phyloP scores from a whole-genome alignment of 345 rosid genomes.

The Dovyalis caffra region DNA sequence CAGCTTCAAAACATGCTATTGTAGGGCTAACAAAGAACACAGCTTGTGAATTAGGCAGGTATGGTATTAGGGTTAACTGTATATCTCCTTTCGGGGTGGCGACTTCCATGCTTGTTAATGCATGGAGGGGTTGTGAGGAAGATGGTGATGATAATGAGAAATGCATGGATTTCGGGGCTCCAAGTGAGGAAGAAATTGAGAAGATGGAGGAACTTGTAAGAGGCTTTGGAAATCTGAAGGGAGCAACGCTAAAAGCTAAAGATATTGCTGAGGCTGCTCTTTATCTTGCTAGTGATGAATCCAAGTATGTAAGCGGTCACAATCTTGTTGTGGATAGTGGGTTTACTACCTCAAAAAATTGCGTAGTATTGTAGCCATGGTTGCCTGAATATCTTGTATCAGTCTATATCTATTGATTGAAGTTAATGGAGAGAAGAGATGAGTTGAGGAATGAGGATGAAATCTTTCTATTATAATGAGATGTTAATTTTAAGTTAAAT shows the following conservation, averaged over 20 bases:
- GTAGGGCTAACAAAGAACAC: slow-evolving; percentile 1
- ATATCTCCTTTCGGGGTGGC: slow-evolving; percentile 2
- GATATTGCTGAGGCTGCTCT: slow-evolving; percentile 22
- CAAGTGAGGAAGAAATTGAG: background rate
- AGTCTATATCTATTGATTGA: no score
- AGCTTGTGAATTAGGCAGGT: background rate
- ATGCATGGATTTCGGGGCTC: background rate
- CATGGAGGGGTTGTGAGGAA: background rate
- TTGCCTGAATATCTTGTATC: no score
- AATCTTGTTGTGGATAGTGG: slow-evolving; percentile 15
- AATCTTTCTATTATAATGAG: no score
- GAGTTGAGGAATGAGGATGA: no score
- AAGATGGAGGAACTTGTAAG: background rate
- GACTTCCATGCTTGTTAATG: background rate
- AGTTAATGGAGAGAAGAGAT: no score
- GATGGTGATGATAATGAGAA: background rate
- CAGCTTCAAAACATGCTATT: slow-evolving; percentile 1
- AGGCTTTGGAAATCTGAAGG: slow-evolving; percentile 5
- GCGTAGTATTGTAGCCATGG: background rate
- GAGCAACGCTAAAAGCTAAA: background rate
- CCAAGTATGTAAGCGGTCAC: slow-evolving; percentile 11
- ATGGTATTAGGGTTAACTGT: slow-evolving; percentile 8
- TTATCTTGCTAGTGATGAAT: slow-evolving; percentile 18
- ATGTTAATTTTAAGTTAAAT: no score
- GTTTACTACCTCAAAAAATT: background rate